These are phyloP conservation scores for Monosporascus sp. DNA, from an alignment of 2,329 filamentous ascomycete species.

Conservation along the genomic window DNA sequence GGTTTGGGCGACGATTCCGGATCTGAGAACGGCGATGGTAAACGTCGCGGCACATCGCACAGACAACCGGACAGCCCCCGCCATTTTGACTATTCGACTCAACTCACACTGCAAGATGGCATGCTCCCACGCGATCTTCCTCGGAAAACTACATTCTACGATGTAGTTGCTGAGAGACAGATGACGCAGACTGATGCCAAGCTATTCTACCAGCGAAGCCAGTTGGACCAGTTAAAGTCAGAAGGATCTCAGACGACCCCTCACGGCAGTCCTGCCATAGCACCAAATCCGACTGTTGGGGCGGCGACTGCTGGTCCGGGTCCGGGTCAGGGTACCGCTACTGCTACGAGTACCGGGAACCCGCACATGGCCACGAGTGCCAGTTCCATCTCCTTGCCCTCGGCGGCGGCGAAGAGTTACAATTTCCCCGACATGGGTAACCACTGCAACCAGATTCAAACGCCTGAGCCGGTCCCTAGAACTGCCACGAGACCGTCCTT, in stretches of 20 bases:
- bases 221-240: conserved; percentile 50
- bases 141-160: conserved; percentile 80
- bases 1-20: conserved; percentile 28
- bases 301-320: conserved; percentile 8
- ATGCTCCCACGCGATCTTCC: conserved; percentile 58
- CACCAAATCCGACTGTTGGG: not conserved
- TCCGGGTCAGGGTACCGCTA: conserved; percentile 8
- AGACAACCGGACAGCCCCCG: conserved; percentile 15
- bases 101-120: conserved; percentile 37
- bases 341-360: conserved; percentile 16
- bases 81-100: conserved; percentile 25
- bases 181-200: conserved; percentile 94
- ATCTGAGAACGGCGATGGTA: conserved; percentile 20
- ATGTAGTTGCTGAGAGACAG: conserved; percentile 88
- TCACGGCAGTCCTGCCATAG: conserved; percentile 42
- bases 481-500: conserved; percentile 27
- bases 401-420: conserved; percentile 23
- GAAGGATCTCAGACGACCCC: conserved; percentile 36
- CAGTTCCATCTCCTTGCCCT: conserved; percentile 21
- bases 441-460: conserved; percentile 12
- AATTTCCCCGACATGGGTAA: conserved; percentile 25
- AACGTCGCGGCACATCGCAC: conserved; percentile 3
- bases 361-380: conserved; percentile 18
- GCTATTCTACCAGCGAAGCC: conserved; percentile 89
- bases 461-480: conserved; percentile 20